A percentile compares a stretch with the other conserved stretches of the same genome.
Conservation (phyloP, 169 alveolate species). For the Ichthyophthirius multifiliis region DNA sequence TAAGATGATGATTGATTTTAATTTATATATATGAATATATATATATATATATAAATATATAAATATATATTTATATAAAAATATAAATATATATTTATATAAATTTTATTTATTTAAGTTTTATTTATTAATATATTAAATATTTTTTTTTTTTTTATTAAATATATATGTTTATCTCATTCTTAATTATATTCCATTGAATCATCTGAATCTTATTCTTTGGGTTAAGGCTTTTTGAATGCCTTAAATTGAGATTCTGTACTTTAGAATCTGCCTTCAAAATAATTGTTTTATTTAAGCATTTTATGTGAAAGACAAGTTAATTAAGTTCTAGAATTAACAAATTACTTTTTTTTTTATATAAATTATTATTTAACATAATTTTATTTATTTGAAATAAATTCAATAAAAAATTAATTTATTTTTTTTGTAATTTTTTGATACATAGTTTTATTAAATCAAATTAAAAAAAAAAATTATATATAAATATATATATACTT, state of each 20-base stretch:
- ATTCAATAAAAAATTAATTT: no score
- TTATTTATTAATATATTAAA: no score
- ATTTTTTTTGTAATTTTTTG: no score
- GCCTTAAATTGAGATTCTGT: conserved; percentile 11
- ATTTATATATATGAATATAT: no score
- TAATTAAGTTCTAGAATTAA: background rate
- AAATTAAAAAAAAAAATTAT: background rate
- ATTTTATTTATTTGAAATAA: background rate
- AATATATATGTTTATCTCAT: no score
- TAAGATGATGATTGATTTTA: no score
- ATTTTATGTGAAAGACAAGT: conserved; percentile 1
- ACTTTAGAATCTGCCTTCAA: conserved; percentile 16
- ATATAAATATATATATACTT: background rate
- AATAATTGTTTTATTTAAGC: conserved; percentile 8
- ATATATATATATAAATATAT: no score
- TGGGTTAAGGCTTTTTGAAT: background rate
- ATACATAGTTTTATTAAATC: background rate
- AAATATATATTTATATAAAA: no score
- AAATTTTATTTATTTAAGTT: no score
- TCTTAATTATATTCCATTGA: no score
- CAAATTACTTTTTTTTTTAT: background rate
- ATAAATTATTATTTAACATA: background rate
- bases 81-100: no score
- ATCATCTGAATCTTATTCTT: background rate
- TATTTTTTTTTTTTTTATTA: no score